Conservation (phyloP, 1,139 yeast genomes). For the Eremothecium gossypii region DNA sequence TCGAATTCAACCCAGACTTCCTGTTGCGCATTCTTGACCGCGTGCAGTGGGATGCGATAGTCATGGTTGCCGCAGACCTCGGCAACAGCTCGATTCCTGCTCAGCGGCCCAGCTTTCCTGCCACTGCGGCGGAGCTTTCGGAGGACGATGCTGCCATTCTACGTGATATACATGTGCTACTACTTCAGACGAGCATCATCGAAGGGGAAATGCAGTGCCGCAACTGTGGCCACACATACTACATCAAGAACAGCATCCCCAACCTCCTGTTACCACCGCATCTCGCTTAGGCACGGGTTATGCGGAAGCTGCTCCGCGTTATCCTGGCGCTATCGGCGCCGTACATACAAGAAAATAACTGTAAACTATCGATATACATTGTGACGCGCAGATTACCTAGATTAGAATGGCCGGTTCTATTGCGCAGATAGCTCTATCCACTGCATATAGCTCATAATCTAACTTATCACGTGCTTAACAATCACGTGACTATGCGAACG, state of each 20-base stretch:
- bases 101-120: conserved; percentile 38
- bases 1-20: conserved; percentile 78
- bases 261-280: conserved; percentile 93
- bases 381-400: too few relatives aligned
- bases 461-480: too few relatives aligned
- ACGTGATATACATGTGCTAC: conserved; percentile 64
- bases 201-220: conserved; percentile 88
- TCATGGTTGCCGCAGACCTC: conserved; percentile 66
- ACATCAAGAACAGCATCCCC: conserved; percentile 88
- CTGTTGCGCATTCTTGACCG: conserved; percentile 68
- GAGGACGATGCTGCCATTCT: conserved; percentile 54
- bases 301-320: too few relatives aligned
- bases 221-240: conserved; percentile 78
- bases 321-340: too few relatives aligned
- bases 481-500: too few relatives aligned
- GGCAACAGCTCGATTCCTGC: conserved; percentile 53
- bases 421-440: too few relatives aligned
- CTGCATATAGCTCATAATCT: too few relatives aligned
- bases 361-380: too few relatives aligned
- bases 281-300: conserved; percentile 38
- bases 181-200: conserved; percentile 74
- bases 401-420: too few relatives aligned
- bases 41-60: conserved; percentile 79
- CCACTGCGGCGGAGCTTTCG: conserved; percentile 27
- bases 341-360: too few relatives aligned